Evolutionary conservation across 192 early-diverging fungal species (phyloP), one percentile per base, ranked within the genome.

Genomic region (Coemansia sp.): DNA sequence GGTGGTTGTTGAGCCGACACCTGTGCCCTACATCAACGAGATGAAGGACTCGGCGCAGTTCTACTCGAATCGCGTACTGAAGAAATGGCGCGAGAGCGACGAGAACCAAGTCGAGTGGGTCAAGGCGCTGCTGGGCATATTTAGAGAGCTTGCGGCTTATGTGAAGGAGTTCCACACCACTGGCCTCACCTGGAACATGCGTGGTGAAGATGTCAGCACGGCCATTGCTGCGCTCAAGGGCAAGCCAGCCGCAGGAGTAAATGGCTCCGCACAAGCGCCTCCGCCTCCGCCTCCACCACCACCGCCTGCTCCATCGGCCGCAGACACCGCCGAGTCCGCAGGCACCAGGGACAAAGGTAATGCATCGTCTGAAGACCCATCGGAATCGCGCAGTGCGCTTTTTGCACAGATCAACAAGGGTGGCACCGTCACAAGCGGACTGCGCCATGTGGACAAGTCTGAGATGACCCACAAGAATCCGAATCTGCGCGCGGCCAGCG

Each of bases 401-500:
- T 95, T 98, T 85, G 89, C 91, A 41, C 88, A 91, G 51, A 77
- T 98, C 69, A 96, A 95, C 87, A 86, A 89, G 54, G 96, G 94
- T 62, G 79, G 81, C 51, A 78, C 61, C 8, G 81, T 92, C 62
- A 91, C 93, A 4, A 58, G 89, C 40, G 91, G 90, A n/a, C 82
- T 99, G 71, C 90, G 92, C 57, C 96, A 97, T 77, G 97, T 99
- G 2, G 95, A 96, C 65, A 92, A 90, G 78, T 88, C 85, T 65
- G 90, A 99, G 78, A 99, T 97, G 97, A 99, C 95, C 13, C 97
- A 99, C 85, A 99, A 99, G 82, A 99, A 99, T 88, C 97, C 97
- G 1, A 85, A 86, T 15, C 77, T 99, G 19, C 89, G 97, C 40
- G 87, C 86, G 7, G 74, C 81, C 42, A 79, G 86, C 40, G 72